A percentile compares a stretch with the other conserved stretches of the same genome.
These are phyloP conservation scores for Trapa incisa DNA, from an alignment of 345 rosid genomes.

Conservation along the genomic window DNA sequence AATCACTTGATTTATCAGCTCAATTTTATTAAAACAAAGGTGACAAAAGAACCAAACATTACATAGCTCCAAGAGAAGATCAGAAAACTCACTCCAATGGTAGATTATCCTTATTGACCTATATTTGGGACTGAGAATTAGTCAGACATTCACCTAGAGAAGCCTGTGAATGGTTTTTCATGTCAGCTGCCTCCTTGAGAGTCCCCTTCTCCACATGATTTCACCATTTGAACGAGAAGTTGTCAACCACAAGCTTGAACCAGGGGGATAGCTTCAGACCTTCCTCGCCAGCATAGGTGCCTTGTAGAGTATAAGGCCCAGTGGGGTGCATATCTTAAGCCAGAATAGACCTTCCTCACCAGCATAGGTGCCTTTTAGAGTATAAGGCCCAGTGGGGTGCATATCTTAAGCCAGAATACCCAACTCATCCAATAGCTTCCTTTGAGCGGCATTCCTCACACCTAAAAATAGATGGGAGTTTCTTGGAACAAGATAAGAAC, in stretches of 20 bases:
- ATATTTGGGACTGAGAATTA: too few species aligned
- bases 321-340: conserved; percentile 67
- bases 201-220: conserved; percentile 73
- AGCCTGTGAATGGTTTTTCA: conserved; percentile 73
- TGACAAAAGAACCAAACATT: too few species aligned
- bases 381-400: conserved; percentile 57
- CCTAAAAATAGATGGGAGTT: conserved; percentile 25
- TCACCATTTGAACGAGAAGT: conserved; percentile 95
- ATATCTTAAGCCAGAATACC: conserved; percentile 87
- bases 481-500: neutral
- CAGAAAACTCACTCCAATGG: too few species aligned
- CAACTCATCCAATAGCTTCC: conserved; percentile 94
- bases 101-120: too few species aligned
- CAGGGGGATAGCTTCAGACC: conserved; percentile 83
- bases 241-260: conserved; percentile 84
- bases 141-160: conserved; percentile 6
- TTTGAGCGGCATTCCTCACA: conserved; percentile 92
- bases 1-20: too few species aligned
- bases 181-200: conserved; percentile 49
- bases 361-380: conserved; percentile 79
- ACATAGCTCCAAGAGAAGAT: too few species aligned
- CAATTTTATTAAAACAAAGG: too few species aligned
- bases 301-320: conserved; percentile 79
- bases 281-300: conserved; percentile 83
- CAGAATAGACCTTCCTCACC: conserved; percentile 79